Percentiles rank a stretch among this genome's conserved stretches.
phyloP scores from a whole-genome alignment of 2,329 filamentous ascomycete species.

The Cryphonectria carpinicola region DNA sequence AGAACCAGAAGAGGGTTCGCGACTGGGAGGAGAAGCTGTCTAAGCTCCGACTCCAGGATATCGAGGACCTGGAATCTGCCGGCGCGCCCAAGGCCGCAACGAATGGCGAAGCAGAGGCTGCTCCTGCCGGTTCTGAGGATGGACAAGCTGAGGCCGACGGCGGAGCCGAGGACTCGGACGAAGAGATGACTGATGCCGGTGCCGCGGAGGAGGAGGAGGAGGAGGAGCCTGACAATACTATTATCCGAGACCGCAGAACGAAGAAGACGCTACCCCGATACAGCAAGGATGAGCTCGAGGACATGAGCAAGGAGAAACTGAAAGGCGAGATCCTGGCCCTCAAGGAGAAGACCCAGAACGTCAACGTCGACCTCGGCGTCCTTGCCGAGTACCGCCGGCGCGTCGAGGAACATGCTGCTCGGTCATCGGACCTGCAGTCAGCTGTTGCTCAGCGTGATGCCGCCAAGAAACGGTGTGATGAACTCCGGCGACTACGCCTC shows the following conservation, averaged over 20 bases:
- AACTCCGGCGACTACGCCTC: constrained; percentile 84
- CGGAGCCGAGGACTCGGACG: constrained; percentile 34
- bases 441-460: constrained; percentile 79
- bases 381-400: constrained; percentile 46
- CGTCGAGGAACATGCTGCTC: constrained; percentile 44
- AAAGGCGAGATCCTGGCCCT: constrained; percentile 66
- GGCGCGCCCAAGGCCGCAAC: constrained; percentile 36
- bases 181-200: constrained; percentile 35
- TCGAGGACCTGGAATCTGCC: constrained; percentile 66
- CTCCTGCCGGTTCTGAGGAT: constrained; percentile 31
- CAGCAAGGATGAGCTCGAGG: constrained; percentile 70
- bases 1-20: constrained; percentile 81
- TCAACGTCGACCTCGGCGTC: constrained; percentile 86
- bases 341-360: constrained; percentile 77
- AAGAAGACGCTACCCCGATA: constrained; percentile 72
- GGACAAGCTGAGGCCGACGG: constrained; percentile 33
- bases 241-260: constrained; percentile 40
- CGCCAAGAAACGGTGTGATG: constrained; percentile 90
- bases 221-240: constrained; percentile 34
- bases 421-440: constrained; percentile 77
- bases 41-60: constrained; percentile 82
- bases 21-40: constrained; percentile 91
- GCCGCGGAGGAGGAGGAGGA: constrained; percentile 27
- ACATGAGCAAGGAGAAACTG: constrained; percentile 65
- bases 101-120: constrained; percentile 35